A percentile compares a stretch with the other conserved stretches of the same genome.
Evolutionary conservation across 768 basidiomycete species (phyloP).

Genomic region (Leucocoprinus birnbaumii): DNA sequence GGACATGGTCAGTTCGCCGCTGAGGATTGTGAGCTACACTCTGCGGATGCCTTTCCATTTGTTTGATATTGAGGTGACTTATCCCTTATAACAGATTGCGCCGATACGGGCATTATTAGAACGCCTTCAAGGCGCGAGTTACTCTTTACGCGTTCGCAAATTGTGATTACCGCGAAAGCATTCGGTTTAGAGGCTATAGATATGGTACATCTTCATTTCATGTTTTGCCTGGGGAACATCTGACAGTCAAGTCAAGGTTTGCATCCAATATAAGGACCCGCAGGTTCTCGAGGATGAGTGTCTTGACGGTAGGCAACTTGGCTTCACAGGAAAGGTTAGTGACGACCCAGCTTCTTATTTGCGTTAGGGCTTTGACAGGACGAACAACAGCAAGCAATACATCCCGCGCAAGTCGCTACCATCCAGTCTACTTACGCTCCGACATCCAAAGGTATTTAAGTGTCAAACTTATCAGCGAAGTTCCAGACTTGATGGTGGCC

Average conservation of each 20-base stretch:
- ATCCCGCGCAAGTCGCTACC: constrained; percentile 76
- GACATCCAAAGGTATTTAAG: constrained; percentile 57
- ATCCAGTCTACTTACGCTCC: constrained; percentile 84
- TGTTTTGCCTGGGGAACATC: too few species aligned
- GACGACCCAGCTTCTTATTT: neutral
- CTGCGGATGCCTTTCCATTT: too few species aligned
- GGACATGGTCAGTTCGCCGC: constrained; percentile 82
- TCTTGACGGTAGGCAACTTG: constrained; percentile 73
- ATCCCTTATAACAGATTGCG: constrained; percentile 64
- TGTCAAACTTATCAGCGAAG: neutral
- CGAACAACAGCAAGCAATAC: constrained; percentile 81
- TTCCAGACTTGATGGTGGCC: neutral
- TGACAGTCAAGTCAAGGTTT: too few species aligned
- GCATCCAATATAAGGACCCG: constrained; percentile 80
- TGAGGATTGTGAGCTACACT: constrained; percentile 91
- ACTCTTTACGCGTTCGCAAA: constrained; percentile 77
- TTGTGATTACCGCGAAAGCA: constrained; percentile 81
- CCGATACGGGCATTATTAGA: constrained; percentile 80
- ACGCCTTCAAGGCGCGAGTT: constrained; percentile 74
- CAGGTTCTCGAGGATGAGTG: constrained; percentile 71
- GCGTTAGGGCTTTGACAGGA: neutral
- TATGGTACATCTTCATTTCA: constrained; percentile 61
- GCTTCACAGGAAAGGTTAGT: constrained; percentile 86
- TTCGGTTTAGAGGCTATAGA: constrained; percentile 86
- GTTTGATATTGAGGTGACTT: too few species aligned